phyloP scores from a whole-genome alignment of 2,329 filamentous ascomycete genomes.

The Trichoderma oligosporum region DNA sequence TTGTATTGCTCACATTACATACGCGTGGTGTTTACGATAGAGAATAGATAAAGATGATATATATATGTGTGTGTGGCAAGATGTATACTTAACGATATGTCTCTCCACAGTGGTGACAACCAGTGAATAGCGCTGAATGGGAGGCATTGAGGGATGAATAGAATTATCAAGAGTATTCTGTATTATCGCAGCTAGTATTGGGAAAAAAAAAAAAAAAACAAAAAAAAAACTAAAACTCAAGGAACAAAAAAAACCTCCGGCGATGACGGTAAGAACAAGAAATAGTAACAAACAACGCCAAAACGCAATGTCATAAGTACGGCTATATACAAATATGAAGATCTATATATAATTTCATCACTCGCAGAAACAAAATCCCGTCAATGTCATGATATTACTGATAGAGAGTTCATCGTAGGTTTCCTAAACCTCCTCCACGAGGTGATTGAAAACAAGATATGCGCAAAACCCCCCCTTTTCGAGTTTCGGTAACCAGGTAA shows the following conservation, averaged over 20 bases:
- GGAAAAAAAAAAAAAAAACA: too few relatives aligned
- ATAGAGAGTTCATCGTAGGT: background rate
- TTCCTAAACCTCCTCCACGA: background rate
- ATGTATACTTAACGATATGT: too few relatives aligned
- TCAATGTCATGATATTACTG: background rate
- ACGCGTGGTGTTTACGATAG: too few relatives aligned
- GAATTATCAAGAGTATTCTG: too few relatives aligned
- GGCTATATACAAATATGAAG: conserved; percentile 19
- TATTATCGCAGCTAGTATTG: too few relatives aligned
- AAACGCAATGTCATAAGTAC: conserved; percentile 15
- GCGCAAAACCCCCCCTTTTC: background rate
- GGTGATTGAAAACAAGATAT: background rate
- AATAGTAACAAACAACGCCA: conserved; percentile 16
- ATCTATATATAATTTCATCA: conserved; percentile 19
- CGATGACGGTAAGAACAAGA: conserved; percentile 22
- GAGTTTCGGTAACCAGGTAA: background rate
- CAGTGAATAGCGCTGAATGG: too few relatives aligned
- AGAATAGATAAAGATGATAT: too few relatives aligned
- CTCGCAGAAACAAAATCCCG: conserved; percentile 1
- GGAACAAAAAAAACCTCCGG: background rate
- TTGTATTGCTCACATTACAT: too few relatives aligned
- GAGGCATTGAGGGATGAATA: too few relatives aligned
- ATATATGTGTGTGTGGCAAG: too few relatives aligned
- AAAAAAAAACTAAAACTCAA: too few relatives aligned
- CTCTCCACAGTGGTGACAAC: too few relatives aligned